phyloP scores from a whole-genome alignment of 1,139 yeast genomes.

The Geotrichum restrictum region DNA sequence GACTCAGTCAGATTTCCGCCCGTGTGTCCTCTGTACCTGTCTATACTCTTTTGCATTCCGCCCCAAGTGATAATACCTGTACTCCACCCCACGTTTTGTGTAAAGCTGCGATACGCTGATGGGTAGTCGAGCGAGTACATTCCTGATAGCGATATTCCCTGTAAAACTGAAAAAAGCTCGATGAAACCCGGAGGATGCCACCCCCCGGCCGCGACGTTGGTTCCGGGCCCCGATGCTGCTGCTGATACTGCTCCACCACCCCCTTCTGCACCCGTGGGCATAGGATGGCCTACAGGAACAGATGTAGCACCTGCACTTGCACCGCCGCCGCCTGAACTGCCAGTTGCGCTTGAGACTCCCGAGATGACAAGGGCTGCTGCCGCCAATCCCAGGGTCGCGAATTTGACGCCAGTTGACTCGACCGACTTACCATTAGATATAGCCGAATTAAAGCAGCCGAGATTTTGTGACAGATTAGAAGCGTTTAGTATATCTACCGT shows the following conservation, averaged over 20 bases:
- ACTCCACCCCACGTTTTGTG: conserved; percentile 38
- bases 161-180: conserved; percentile 30
- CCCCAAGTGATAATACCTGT: conserved; percentile 35
- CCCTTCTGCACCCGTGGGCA: conserved; percentile 19
- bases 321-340: conserved; percentile 23
- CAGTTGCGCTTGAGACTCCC: conserved; percentile 24
- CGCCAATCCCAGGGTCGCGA: conserved; percentile 34
- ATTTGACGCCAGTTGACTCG: conserved; percentile 27
- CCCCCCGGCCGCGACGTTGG: conserved; percentile 25
- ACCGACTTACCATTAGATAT: conserved; percentile 36
- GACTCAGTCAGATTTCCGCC: conserved; percentile 34
- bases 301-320: conserved; percentile 20
- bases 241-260: conserved; percentile 9
- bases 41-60: conserved; percentile 35
- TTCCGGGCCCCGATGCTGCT: conserved; percentile 21
- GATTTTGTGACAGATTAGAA: conserved; percentile 24
- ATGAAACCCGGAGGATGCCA: conserved; percentile 32
- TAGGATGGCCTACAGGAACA: conserved; percentile 12
- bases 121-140: conserved; percentile 38
- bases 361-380: conserved; percentile 31
- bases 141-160: conserved; percentile 36
- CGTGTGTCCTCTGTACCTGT: conserved; percentile 31
- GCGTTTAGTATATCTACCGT: conserved; percentile 29
- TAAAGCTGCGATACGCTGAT: conserved; percentile 33
- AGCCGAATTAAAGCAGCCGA: conserved; percentile 34